phyloP scores from a whole-genome alignment of 2,329 filamentous ascomycete genomes.

The Atkinsonella hypoxylon region DNA sequence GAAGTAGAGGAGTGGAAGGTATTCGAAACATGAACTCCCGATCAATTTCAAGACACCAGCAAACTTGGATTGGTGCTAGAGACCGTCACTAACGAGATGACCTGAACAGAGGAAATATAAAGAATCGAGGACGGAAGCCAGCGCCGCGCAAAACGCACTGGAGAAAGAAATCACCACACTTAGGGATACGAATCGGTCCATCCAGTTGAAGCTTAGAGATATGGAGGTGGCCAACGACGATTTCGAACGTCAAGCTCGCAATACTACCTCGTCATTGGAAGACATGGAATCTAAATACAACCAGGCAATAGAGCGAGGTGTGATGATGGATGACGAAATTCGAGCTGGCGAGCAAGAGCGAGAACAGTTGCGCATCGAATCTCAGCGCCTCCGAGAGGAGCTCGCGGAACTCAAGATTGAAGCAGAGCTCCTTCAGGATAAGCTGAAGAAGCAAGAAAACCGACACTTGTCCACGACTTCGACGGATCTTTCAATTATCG shows the following conservation, averaged over 20 bases:
- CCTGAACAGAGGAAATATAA: conserved; percentile 74
- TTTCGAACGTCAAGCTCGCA: conserved; percentile 89
- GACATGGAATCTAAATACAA: conserved; percentile 97
- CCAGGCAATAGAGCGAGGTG: conserved; percentile 77
- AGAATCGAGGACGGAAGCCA: conserved; percentile 82
- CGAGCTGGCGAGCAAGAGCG: conserved; percentile 84
- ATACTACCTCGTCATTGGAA: conserved; percentile 90
- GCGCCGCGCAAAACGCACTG: conserved; percentile 67
- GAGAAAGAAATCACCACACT: conserved; percentile 94
- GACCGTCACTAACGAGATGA: conserved; percentile 5
- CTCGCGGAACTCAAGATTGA: conserved; percentile 89
- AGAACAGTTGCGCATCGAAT: conserved; percentile 77
- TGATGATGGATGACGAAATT: conserved; percentile 93
- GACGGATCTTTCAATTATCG: conserved; percentile 50
- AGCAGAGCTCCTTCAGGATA: conserved; percentile 86
- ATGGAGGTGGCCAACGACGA: conserved; percentile 98
- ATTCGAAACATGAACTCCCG: conserved; percentile 19
- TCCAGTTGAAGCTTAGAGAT: conserved; percentile 78
- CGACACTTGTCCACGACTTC: conserved; percentile 48
- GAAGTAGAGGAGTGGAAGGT: conserved; percentile 99
- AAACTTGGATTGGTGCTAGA: no score
- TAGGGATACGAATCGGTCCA: conserved; percentile 68
- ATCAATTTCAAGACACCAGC: neutral
- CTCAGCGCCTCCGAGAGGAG: conserved; percentile 81
- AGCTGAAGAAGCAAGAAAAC: conserved; percentile 61